These are phyloP conservation scores for Fusarium chuoi DNA, from an alignment of 2,329 filamentous ascomycete species.

Conservation along the genomic window DNA sequence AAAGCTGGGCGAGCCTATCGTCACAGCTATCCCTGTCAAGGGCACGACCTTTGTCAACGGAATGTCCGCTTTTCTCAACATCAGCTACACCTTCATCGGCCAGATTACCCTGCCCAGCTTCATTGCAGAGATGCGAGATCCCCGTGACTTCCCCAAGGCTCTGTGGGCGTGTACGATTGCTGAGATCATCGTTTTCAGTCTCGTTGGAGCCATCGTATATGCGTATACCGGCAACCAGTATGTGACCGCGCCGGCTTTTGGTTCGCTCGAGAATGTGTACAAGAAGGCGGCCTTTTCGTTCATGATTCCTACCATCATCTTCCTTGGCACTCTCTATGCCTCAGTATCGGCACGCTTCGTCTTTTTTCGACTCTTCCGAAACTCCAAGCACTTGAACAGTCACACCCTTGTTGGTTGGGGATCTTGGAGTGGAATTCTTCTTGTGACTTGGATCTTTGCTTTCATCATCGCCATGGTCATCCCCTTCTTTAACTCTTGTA, in stretches of 20 bases:
- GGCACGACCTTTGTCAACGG: conserved; percentile 84
- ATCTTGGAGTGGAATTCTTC: conserved; percentile 79
- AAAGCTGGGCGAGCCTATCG: conserved; percentile 68
- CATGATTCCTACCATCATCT: conserved; percentile 95
- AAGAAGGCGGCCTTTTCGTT: conserved; percentile 93
- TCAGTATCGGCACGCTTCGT: conserved; percentile 90
- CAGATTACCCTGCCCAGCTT: conserved; percentile 95
- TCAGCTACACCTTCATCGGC: conserved; percentile 95
- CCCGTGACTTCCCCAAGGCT: conserved; percentile 87
- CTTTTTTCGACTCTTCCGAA: conserved; percentile 88
- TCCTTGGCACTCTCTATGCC: conserved; percentile 89
- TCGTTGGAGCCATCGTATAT: conserved; percentile 85
- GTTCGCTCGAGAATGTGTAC: conserved; percentile 79
- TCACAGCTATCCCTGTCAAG: conserved; percentile 73
- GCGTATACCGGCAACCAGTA: conserved; percentile 91
- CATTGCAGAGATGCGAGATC: conserved; percentile 90
- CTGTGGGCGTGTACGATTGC: conserved; percentile 90
- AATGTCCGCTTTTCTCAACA: conserved; percentile 92
- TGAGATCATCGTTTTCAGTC: conserved; percentile 85
- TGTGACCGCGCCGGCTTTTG: conserved; percentile 87
- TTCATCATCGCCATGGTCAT: conserved; percentile 95
- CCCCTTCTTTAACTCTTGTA: conserved; percentile 85
- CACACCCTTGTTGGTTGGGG: conserved; percentile 87
- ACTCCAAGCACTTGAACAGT: conserved; percentile 79
- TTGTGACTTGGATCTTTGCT: conserved; percentile 80